Evolutionary conservation across 768 basidiomycete genomes (phyloP), one percentile per base, ranked within the genome.

Genomic region (Podaxis sp.): DNA sequence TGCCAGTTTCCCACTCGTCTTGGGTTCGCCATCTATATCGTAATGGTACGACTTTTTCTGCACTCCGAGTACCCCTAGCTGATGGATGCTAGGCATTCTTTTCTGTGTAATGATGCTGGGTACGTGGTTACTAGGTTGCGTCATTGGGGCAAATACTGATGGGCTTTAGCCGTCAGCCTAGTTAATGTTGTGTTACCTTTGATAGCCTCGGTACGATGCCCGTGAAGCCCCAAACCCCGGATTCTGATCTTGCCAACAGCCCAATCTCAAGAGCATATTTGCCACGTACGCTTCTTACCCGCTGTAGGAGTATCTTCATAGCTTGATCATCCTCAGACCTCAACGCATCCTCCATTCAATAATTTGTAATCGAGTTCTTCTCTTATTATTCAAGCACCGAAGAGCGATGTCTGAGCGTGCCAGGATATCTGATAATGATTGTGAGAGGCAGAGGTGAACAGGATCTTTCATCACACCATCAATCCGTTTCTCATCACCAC

Each of bases 261-360:
- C 36, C 5, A 37, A 37, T 17, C 17, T 25, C 11, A 57, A 15
- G 13, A 36, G 17, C 36, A 47, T 49, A 17, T 51, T 57, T 7
- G 47, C 33, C 38, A 56, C 47, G 47, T 36, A 57, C 13, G 41
- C 47, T 40, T 37, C 15, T 33, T 13, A 29, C 36, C 11, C 59
- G 40, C 17, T 36, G 27, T 22, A 15, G 24, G n/a, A 6, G 36
- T 33, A 27, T 7, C 13, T 15, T 12, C 33, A 38, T 4, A 6
- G 7, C 22, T 19, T 33, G 9, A 9, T 47, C 6, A 22, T n/a
- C 19, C 52, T 33, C 36, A 27, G 55, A 2, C 33, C 51, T 22
- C 55, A 57, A 22, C 50, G 61, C 19, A 27, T 63, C 8, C 47
- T 63, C 36, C 61, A 63, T 33, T 56, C 55, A 27, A 50, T 63